Conservation (phyloP, 2,329 filamentous ascomycete genomes). For the Phoma sp. region DNA sequence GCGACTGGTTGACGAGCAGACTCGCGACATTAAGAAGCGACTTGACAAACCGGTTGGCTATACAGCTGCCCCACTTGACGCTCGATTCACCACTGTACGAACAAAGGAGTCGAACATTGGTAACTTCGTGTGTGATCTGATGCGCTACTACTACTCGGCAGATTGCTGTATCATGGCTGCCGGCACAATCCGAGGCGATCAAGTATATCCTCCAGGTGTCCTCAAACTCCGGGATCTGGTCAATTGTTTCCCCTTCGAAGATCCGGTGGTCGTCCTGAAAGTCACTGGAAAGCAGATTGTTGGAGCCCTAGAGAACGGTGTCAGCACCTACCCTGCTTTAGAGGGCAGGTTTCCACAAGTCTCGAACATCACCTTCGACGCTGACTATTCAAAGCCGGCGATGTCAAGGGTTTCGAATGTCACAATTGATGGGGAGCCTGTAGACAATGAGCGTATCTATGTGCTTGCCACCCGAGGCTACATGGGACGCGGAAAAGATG, state of each 20-base stretch:
- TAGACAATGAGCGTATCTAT: constrained; percentile 70
- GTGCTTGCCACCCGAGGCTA: constrained; percentile 81
- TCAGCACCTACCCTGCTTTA: constrained; percentile 79
- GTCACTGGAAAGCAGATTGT: constrained; percentile 74
- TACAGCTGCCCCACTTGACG: constrained; percentile 81
- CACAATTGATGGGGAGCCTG: constrained; percentile 64
- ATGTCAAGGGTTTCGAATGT: constrained; percentile 69
- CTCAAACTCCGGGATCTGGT: constrained; percentile 81
- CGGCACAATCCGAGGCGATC: constrained; percentile 58
- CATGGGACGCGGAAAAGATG: constrained; percentile 88
- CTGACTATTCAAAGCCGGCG: constrained; percentile 66
- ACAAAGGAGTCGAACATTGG: constrained; percentile 80
- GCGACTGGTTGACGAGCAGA: constrained; percentile 70
- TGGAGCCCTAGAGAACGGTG: constrained; percentile 83
- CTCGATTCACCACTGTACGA: constrained; percentile 82
- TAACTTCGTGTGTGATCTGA: constrained; percentile 91
- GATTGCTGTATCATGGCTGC: constrained; percentile 64
- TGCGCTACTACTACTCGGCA: constrained; percentile 79
- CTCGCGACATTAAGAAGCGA: constrained; percentile 74
- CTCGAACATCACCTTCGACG: constrained; percentile 78
- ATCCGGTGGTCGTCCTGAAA: constrained; percentile 80
- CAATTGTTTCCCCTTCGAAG: constrained; percentile 91
- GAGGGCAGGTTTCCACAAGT: constrained; percentile 87
- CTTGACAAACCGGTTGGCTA: constrained; percentile 81
- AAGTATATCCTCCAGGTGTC: constrained; percentile 83